Evolutionary conservation across 148 eudicot species (phyloP), one percentile per base, ranked within the genome.

Genomic region (Rhododendron simsii): DNA sequence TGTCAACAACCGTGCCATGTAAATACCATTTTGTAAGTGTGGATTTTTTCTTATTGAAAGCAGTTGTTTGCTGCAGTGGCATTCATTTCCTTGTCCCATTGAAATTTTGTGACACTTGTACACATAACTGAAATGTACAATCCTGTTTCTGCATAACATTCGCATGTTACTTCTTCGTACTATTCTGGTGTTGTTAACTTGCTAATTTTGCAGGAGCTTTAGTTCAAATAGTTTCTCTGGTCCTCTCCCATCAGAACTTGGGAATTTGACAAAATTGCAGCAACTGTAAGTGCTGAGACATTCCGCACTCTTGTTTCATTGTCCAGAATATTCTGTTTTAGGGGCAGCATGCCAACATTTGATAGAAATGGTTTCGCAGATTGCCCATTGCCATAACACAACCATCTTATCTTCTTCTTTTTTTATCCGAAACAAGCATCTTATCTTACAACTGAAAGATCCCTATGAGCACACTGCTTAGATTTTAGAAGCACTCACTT

Each of bases 151-250:
- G 35, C 16, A 28, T 13, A 28, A 26, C 16, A 69, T 69, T 28
- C 15, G 12, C 13, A 28, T 28, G 37, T 69, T 12, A 67, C 28
- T 5, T 33, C 33, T 50, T 48, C 1, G 1, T 73, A 50, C n/a
- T 48, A 73, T 63, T 47, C 18, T 30, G 39, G 2, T 20, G 48
- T 21, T 47, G 41, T 45, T 84, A 21, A 51, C 81, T 84, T 87
- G 28, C 33, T 79, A 78, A 78, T 77, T 81, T 71, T 90, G 84
- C 91, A 96, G 98, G 86, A 30, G 39, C 39, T 12, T 87, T 87
- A 41, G 33, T 95, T 85, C 94, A 53, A 96, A 93, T 86, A 95
- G 91, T 83, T 95, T 95, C 87, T 88, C 93, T 83, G 98, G 98
- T 2, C 87, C 96, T 75, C 71, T 96, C 81, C 99, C 99, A 80